Conservation (phyloP, 2,329 filamentous ascomycete species). For the Decorospora gaudefroyi region DNA sequence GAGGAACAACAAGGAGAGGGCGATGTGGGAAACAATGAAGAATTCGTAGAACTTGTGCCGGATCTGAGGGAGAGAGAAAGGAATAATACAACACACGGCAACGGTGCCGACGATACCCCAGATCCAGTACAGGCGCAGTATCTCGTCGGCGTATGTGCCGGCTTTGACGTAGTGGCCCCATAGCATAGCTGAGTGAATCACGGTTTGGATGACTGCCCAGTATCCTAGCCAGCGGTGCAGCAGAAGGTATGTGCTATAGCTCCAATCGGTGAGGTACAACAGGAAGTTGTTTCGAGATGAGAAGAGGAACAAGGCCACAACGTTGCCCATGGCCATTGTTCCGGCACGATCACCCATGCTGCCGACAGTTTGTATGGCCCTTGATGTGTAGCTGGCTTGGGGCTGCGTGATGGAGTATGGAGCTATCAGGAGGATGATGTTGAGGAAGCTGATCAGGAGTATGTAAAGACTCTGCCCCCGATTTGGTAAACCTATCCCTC, state of each 20-base stretch:
- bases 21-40: conserved; percentile 44
- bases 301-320: conserved; percentile 43
- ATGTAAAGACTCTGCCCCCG: too few species aligned
- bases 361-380: conserved; percentile 45
- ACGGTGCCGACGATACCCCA: conserved; percentile 49
- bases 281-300: conserved; percentile 48
- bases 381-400: conserved; percentile 9
- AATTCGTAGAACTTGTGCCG: conserved; percentile 41
- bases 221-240: conserved; percentile 43
- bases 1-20: conserved; percentile 38
- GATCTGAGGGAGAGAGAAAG: conserved; percentile 34
- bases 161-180: conserved; percentile 24
- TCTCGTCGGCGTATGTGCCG: conserved; percentile 23
- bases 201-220: conserved; percentile 26
- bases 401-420: too few species aligned
- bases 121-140: conserved; percentile 39
- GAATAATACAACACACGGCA: conserved; percentile 32
- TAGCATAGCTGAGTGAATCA: conserved; percentile 26
- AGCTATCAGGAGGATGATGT: too few species aligned
- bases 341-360: conserved; percentile 35
- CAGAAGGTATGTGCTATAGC: conserved; percentile 45
- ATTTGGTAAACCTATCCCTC: too few species aligned
- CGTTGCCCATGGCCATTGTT: conserved; percentile 36
- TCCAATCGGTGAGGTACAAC: conserved; percentile 48
- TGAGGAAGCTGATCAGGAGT: too few species aligned